A percentile compares a stretch with the other conserved stretches of the same genome.
These are phyloP conservation scores for Canavalia ensiformis DNA, from an alignment of 306 rosid species.

Conservation along the genomic window DNA sequence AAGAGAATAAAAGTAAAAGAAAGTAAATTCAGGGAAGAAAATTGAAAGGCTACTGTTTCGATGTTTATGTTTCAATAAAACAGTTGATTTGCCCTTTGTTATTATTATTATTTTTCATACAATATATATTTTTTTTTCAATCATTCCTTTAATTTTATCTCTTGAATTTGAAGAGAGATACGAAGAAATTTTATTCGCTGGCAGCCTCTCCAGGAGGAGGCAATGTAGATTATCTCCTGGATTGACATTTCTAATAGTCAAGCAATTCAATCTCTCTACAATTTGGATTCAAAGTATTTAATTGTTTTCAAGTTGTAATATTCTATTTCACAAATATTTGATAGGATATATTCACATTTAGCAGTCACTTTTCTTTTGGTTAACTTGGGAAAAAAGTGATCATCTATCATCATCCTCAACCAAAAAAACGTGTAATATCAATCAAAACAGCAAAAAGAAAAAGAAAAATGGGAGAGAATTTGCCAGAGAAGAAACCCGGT, in stretches of 20 bases:
- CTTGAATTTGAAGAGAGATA: slow-evolving; percentile 35
- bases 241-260: not conserved
- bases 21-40: not conserved
- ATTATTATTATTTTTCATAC: slow-evolving; percentile 40
- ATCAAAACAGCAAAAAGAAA: not conserved
- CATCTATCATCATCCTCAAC: not conserved
- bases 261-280: not conserved
- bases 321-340: not conserved
- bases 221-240: slow-evolving; percentile 57
- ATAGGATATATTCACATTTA: not conserved
- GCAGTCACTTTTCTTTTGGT: not conserved
- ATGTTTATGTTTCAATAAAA: slow-evolving; percentile 34
- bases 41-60: slow-evolving; percentile 6
- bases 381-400: not conserved
- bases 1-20: not conserved
- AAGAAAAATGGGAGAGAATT: slow-evolving; percentile 67
- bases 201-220: slow-evolving; percentile 65
- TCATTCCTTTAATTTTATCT: slow-evolving; percentile 21
- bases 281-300: not conserved
- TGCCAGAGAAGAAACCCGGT: slow-evolving; percentile 66
- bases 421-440: not conserved
- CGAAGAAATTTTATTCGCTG: not conserved
- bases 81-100: slow-evolving; percentile 7
- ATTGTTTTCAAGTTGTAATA: not conserved
- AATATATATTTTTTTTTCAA: not conserved